Evolutionary conservation across 768 basidiomycete species (phyloP), one percentile per base, ranked within the genome.

Genomic region (Leccinellum rugosiceps): DNA sequence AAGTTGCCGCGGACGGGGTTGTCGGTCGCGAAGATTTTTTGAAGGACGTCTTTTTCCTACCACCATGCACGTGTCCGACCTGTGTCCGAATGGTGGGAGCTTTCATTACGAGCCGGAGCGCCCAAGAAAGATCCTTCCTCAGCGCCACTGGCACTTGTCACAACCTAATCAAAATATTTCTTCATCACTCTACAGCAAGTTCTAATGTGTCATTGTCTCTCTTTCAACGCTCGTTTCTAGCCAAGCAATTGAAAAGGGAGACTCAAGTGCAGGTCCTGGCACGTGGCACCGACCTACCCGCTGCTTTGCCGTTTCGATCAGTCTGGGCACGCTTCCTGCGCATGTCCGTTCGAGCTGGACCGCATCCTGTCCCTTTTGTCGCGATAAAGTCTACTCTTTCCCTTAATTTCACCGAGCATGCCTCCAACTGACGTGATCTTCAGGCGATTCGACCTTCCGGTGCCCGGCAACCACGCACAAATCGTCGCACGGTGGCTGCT

Each of bases 391-490:
- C 47, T 57, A 43, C 64, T 50, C 58, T 47, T 68, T 70, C 53
- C 59, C 63, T 64, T 60, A 57, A 68, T 68, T 48, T 63, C 58
- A 53, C 53, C 17, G 41, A 10, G 49, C 64, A 58, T 60, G 68
- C 61, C 1, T 19, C 28, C 10, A 26, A 52, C 60, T 70, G 60
- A 70, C 69, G 65, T 66, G 68, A 70, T 63, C 49, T 23, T 53
- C 53, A 60, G 61, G 61, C 56, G 47, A 50, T 63, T 57, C 58
- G 21, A 53, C 52, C 53, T 58, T 53, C 68, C 68, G 64, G 68
- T 63, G 59, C 31, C 59, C 66, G 64, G 43, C 41, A 63, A 58
- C 60, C 57, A 67, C 63, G 58, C 63, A 70, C 66, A 58, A 59
- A 63, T 59, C 64, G 62, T 61, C 55, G 54, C 43, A 57, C 53